Evolutionary conservation across 495 filamentous ascomycete genomes (phyloP), one percentile per base, ranked within the genome.

Genomic region (Lophium mytilinum): DNA sequence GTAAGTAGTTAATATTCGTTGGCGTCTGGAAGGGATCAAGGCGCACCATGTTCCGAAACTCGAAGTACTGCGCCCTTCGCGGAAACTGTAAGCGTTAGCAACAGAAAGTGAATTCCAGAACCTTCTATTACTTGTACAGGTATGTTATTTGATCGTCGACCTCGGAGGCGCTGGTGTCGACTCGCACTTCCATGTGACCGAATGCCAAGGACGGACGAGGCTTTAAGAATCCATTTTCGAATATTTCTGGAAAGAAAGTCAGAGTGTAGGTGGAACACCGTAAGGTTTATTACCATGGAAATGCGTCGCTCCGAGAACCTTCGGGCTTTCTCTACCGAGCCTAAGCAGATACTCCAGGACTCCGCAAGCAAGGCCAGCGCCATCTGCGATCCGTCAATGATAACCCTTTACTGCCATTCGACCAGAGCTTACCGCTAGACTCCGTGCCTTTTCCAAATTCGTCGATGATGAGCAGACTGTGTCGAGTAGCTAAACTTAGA

Each of bases 401-500:
- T 37, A 50, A 43, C 30, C 15, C n/a, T 21, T 30, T 18, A 54
- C 14, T 24, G 9, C 1, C 12, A 24, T 10, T 0, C 6, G 45
- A n/a, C 21, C 10, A 18, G 40, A 36, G 66, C 67, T 35, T 61
- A 80, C 80, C 80, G 57, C 78, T 78, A 14, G 80, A 77, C 50
- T 88, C 86, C 0, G 93, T 98, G 8, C 93, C 94, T 72, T 96
- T 98, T 4, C 93, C 93, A 60, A 98, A 97, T 63, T 98, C 94
- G 65, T 98, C 93, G 50, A 95, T 85, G 21, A 98, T 74, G 4
- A 97, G 69, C 1, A 98, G 72, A 64, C 87, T 95, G 30, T 83
- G 80, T 33, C 79, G 74, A 12, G 93, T 96, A 9, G 85, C 82
- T 39, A 95, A 81, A 45, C 82, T 89, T 55, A 93, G 72, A 1